phyloP scores from a whole-genome alignment of 1,284 basidiomycete species.

The Malassezia cuniculi region DNA sequence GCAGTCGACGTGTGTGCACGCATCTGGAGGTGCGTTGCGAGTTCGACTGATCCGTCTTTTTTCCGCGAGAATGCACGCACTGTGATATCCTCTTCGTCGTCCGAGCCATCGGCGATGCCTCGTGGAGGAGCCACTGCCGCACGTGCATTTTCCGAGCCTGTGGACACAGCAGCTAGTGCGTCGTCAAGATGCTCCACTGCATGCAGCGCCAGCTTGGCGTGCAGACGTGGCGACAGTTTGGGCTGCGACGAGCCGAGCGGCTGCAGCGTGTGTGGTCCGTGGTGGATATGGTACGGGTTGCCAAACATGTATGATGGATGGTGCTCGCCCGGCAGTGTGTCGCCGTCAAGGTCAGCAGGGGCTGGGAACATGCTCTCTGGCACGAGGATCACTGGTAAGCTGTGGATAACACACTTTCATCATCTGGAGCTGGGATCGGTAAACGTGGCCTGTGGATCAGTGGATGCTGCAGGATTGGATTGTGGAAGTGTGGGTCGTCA shows the following conservation, averaged over 20 bases:
- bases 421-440: constrained; percentile 6
- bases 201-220: constrained; percentile 7
- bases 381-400: constrained; percentile 6
- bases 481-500: constrained; percentile 9
- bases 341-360: constrained; percentile 25
- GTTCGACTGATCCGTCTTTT: constrained; percentile 6
- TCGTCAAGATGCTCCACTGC: constrained; percentile 2
- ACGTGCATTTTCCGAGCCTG: constrained; percentile 4
- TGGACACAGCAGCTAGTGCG: constrained; percentile 5
- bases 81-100: constrained; percentile 2
- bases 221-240: constrained; percentile 10
- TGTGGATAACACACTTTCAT: neutral
- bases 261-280: constrained; percentile 12
- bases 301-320: constrained; percentile 35
- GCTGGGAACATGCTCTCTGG: constrained; percentile 29
- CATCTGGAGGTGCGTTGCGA: constrained; percentile 14
- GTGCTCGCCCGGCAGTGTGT: constrained; percentile 32
- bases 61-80: no score
- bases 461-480: constrained; percentile 13
- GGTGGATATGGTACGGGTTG: constrained; percentile 17
- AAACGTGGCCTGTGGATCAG: neutral
- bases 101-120: neutral
- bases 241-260: constrained; percentile 13
- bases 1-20: constrained; percentile 7
- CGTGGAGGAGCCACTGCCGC: constrained; percentile 4